Conservation (phyloP, 2,329 filamentous ascomycete species). For the Pseudocercospora vitis region DNA sequence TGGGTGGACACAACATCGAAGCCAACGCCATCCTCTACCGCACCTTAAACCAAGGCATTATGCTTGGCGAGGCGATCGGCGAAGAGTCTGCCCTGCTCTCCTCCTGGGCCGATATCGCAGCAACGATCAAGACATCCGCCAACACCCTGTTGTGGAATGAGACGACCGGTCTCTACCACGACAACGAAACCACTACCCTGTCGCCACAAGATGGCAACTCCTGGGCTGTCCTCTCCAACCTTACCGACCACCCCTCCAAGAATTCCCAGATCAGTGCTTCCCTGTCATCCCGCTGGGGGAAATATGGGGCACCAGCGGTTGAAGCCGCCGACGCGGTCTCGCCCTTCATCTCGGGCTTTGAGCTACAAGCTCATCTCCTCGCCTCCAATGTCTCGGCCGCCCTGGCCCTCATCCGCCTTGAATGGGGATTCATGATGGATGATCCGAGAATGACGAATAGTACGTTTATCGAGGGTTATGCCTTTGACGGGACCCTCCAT, state of each 20-base stretch:
- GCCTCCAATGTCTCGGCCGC: slow-evolving; percentile 44
- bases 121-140: slow-evolving; percentile 51
- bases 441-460: slow-evolving; percentile 55
- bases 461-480: slow-evolving; percentile 55
- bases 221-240: slow-evolving; percentile 44
- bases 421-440: slow-evolving; percentile 58
- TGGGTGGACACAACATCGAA: slow-evolving; percentile 52
- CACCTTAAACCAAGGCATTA: slow-evolving; percentile 55
- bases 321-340: slow-evolving; percentile 51
- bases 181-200: slow-evolving; percentile 43
- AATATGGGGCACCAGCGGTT: slow-evolving; percentile 49
- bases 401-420: slow-evolving; percentile 47
- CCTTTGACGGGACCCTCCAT: slow-evolving; percentile 47
- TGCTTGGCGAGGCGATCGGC: slow-evolving; percentile 51
- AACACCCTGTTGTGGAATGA: slow-evolving; percentile 42
- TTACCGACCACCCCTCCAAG: slow-evolving; percentile 38
- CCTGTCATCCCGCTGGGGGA: slow-evolving; percentile 42
- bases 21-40: slow-evolving; percentile 51
- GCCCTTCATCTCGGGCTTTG: slow-evolving; percentile 51
- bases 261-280: slow-evolving; percentile 36
- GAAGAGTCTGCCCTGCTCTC: slow-evolving; percentile 43
- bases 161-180: slow-evolving; percentile 38
- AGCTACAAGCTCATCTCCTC: slow-evolving; percentile 48
- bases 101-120: slow-evolving; percentile 41
- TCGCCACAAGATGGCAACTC: slow-evolving; percentile 50